Percentiles rank a stretch among this genome's conserved stretches.
Evolutionary conservation across 2,329 filamentous ascomycete genomes (phyloP).

Genomic region (Madurella mycetomatis): DNA sequence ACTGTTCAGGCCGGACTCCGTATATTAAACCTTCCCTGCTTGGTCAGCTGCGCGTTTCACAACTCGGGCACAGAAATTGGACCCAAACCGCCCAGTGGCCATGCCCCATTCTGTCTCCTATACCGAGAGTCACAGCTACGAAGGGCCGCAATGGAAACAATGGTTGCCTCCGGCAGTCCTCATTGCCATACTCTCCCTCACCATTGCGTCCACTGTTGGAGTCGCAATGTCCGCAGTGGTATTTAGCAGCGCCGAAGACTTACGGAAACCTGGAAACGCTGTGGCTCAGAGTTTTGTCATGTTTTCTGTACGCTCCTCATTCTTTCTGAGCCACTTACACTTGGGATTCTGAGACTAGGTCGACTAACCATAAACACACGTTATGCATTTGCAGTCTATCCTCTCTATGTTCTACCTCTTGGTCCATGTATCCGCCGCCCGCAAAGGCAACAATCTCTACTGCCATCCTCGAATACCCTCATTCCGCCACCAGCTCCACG

Average conservation of each 20-base stretch:
- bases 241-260: constrained; percentile 7
- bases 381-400: constrained; percentile 22
- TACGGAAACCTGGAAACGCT: constrained; percentile 4
- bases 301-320: constrained; percentile 14
- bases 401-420: constrained; percentile 30
- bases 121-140: constrained; percentile 12
- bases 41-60: neutral
- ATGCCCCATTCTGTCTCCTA: constrained; percentile 9
- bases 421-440: constrained; percentile 30
- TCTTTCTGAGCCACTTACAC: neutral
- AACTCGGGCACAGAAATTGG: neutral
- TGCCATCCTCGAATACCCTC: constrained; percentile 19
- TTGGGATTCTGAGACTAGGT: neutral
- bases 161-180: constrained; percentile 13
- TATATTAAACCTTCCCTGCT: neutral
- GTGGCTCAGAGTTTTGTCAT: constrained; percentile 21
- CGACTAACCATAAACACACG: neutral
- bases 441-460: constrained; percentile 22
- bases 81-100: neutral
- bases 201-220: constrained; percentile 8
- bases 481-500: constrained; percentile 30
- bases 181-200: constrained; percentile 4
- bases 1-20: neutral
- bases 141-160: neutral
- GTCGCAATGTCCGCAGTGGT: constrained; percentile 11